Evolutionary conservation across 805 yeast species (phyloP).

Genomic region (Maudiozyma serrabonitensis): DNA sequence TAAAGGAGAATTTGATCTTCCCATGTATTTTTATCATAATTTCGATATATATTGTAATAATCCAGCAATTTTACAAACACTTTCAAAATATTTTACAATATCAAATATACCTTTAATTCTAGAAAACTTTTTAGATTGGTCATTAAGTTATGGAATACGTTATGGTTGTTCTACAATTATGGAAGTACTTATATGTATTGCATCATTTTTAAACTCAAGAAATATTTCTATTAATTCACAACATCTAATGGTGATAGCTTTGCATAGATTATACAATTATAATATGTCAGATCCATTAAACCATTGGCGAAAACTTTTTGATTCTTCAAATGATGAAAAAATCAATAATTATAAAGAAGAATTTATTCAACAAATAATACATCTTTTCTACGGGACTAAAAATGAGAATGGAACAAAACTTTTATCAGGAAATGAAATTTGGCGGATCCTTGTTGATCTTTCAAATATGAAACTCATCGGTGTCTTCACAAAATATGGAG

Average conservation of each 20-base stretch:
- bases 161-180: neutral
- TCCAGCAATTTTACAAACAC: conserved; percentile 2
- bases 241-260: conserved; percentile 5
- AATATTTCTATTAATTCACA: conserved; percentile 1
- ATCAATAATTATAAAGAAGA: neutral
- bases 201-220: neutral
- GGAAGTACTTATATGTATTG: neutral
- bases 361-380: neutral
- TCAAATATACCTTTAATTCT: neutral
- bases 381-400: conserved; percentile 1
- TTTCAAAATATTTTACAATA: conserved; percentile 5
- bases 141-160: neutral
- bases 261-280: neutral
- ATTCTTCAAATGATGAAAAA: neutral
- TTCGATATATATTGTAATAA: conserved; percentile 11
- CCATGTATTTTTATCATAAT: conserved; percentile 10
- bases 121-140: neutral
- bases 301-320: neutral
- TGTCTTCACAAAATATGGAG: conserved; percentile 12
- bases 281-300: neutral
- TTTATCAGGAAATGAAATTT: conserved; percentile 16
- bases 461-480: conserved; percentile 15
- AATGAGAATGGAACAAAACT: conserved; percentile 3
- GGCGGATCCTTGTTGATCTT: conserved; percentile 12
- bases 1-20: conserved; percentile 9